Conservation (phyloP, 2,329 filamentous ascomycete genomes). For the Exophiala sideris region DNA sequence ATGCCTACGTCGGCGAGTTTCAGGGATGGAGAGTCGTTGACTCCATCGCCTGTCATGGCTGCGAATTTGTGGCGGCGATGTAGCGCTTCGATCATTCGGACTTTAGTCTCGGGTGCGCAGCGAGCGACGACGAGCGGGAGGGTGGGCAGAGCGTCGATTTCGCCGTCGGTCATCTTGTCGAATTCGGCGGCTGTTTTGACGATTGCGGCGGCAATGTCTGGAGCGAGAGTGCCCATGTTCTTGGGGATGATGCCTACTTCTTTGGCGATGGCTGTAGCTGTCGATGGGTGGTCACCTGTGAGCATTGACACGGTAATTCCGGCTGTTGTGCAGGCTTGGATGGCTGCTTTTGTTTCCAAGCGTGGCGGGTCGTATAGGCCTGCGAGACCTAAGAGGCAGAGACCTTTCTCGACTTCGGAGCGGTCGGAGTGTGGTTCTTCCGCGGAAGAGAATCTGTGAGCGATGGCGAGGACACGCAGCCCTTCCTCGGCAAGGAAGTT, state of each 20-base stretch:
- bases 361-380: constrained; percentile 62
- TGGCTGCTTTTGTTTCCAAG: constrained; percentile 55
- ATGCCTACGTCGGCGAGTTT: constrained; percentile 82
- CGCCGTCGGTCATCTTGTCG: constrained; percentile 50
- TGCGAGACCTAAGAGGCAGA: constrained; percentile 57
- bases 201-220: constrained; percentile 47
- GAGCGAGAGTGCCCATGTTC: constrained; percentile 43
- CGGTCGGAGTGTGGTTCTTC: constrained; percentile 41
- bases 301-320: constrained; percentile 58
- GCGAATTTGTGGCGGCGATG: constrained; percentile 72
- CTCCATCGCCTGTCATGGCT: constrained; percentile 86
- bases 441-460: constrained; percentile 36
- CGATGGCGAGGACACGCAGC: constrained; percentile 59
- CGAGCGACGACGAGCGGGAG: constrained; percentile 79
- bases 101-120: constrained; percentile 81
- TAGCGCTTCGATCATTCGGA: constrained; percentile 84
- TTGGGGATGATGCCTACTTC: constrained; percentile 56
- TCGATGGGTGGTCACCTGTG: constrained; percentile 57
- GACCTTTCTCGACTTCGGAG: constrained; percentile 49
- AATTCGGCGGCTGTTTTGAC: constrained; percentile 57
- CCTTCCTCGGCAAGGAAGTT: constrained; percentile 56
- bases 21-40: constrained; percentile 80
- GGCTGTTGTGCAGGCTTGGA: constrained; percentile 52
- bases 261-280: constrained; percentile 55
- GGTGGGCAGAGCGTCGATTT: constrained; percentile 65